A percentile compares a stretch with the other conserved stretches of the same genome.
These are phyloP conservation scores for Tylopilus sp. DNA, from an alignment of 768 basidiomycete genomes.

Conservation along the genomic window DNA sequence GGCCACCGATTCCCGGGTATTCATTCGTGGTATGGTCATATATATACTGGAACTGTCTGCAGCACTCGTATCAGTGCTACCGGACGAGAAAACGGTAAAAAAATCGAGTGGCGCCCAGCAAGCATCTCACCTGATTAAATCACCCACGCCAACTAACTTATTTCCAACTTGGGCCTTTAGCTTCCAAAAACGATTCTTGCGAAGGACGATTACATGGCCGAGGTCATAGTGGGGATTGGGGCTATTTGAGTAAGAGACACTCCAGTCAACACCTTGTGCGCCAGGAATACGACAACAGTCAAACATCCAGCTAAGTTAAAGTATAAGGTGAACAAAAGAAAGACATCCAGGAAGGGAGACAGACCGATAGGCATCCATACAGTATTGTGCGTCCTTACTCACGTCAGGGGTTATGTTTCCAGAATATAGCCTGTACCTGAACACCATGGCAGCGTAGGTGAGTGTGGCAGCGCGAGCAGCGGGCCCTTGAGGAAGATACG, in stretches of 20 bases:
- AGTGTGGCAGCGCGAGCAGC: constrained; percentile 71
- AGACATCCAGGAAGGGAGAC: constrained; percentile 3
- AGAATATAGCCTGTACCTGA: constrained; percentile 63
- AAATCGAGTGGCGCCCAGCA: background rate
- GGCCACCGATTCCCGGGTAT: constrained; percentile 72
- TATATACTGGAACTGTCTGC: constrained; percentile 70
- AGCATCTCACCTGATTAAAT: constrained; percentile 56
- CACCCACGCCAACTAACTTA: constrained; percentile 56
- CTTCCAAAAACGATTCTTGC: constrained; percentile 84
- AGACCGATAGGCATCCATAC: constrained; percentile 86
- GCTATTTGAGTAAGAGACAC: constrained; percentile 60
- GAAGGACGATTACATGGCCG: constrained; percentile 85
- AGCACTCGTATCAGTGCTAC: constrained; percentile 4
- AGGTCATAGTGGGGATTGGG: constrained; percentile 35
- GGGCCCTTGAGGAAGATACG: constrained; percentile 53
- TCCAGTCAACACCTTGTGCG: constrained; percentile 71
- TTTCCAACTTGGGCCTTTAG: constrained; percentile 58
- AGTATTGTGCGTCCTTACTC: constrained; percentile 66
- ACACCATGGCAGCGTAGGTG: constrained; percentile 68
- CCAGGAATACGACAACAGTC: constrained; percentile 87
- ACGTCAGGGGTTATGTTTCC: constrained; percentile 62
- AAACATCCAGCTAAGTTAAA: constrained; percentile 75
- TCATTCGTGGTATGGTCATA: constrained; percentile 59
- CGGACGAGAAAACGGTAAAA: background rate
- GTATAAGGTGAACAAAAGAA: background rate